phyloP scores from a whole-genome alignment of 1,284 basidiomycete genomes.

The Melampsora americana region DNA sequence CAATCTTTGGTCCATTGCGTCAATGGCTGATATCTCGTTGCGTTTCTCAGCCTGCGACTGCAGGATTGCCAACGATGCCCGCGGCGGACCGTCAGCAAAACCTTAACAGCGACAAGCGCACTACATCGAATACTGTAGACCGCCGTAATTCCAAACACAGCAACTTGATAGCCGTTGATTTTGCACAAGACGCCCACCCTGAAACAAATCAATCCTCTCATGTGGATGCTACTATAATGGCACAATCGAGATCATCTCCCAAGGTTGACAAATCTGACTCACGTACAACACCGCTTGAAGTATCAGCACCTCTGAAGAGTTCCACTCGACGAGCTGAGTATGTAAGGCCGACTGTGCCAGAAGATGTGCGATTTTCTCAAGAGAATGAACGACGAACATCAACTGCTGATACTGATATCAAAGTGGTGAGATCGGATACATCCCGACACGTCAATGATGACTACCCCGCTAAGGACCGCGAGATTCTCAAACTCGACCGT shows the following conservation, averaged over 20 bases:
- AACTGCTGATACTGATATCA: background rate
- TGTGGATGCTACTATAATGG: too few species aligned
- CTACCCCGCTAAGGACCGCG: background rate
- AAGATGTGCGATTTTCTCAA: too few species aligned
- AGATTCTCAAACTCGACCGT: slow-evolving; percentile 10
- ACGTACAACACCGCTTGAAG: too few species aligned
- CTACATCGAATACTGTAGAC: background rate
- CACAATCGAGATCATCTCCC: too few species aligned
- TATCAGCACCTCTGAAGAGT: slow-evolving; percentile 19
- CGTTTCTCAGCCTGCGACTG: slow-evolving; percentile 5
- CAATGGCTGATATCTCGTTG: background rate
- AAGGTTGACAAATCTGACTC: too few species aligned
- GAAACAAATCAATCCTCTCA: too few species aligned
- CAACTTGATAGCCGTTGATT: too few species aligned
- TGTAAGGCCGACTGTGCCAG: background rate
- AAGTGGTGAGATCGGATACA: too few species aligned
- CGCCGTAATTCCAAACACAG: background rate
- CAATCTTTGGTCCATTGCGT: slow-evolving; percentile 6
- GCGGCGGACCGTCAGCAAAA: slow-evolving; percentile 3
- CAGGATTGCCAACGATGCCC: slow-evolving; percentile 7
- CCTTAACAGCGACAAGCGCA: background rate
- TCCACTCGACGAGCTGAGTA: slow-evolving; percentile 22
- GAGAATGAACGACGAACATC: background rate
- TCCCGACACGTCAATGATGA: too few species aligned
- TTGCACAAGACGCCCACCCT: too few species aligned